Base-by-base conservation (phyloP, 2,329 filamentous ascomycete species). In the Aspergillus udagawae region DNA sequence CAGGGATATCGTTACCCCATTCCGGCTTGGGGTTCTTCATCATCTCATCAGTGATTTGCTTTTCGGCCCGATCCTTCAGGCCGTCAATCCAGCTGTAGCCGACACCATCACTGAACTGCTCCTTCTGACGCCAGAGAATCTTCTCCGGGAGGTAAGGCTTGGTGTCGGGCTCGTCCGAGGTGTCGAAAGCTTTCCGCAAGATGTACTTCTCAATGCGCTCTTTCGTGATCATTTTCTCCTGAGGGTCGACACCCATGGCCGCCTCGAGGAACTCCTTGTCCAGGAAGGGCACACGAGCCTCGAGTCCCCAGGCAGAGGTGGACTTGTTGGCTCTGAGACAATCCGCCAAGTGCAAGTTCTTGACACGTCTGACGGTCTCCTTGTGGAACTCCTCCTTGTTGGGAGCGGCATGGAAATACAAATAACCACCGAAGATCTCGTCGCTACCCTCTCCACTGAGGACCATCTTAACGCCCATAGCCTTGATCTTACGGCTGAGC, bases 391-490 rank as follows among this genome's bases (percentile, higher is more conserved):
- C 89, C 68, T 89, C 85, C 81, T 89, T 93, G 82, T 91, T 84
- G 23, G 94, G 94, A 2, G 94, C 94, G 60, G 88, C 90, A 77
- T 96, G 92, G 86, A 99, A 99, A 83, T 99, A 99, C 21, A 99
- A 86, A 77, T 99, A 99, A 53, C 94, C 94, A 62, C 94, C 94
- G 67, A 97, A 97, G 74, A 97, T 97, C 80, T 99, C 94, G 75
- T 99, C 94, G 70, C 90, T 94, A 51, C 94, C 94, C 79, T 99
- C 94, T 60, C 94, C 94, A 70, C 90, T 95, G 61, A 99, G 84
- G 56, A 99, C 94, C 94, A 99, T 99, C 86, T 99, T 99, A 72
- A 99, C 90, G 63, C 94, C 94, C 87, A 97, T 93, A 38, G 92
- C 94, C 83, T 99, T 99, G 83, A 99, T 99, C 83, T 99, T 99